Conservation (phyloP, 1,139 yeast genomes). For the Debaryomycetaceae sp. region DNA sequence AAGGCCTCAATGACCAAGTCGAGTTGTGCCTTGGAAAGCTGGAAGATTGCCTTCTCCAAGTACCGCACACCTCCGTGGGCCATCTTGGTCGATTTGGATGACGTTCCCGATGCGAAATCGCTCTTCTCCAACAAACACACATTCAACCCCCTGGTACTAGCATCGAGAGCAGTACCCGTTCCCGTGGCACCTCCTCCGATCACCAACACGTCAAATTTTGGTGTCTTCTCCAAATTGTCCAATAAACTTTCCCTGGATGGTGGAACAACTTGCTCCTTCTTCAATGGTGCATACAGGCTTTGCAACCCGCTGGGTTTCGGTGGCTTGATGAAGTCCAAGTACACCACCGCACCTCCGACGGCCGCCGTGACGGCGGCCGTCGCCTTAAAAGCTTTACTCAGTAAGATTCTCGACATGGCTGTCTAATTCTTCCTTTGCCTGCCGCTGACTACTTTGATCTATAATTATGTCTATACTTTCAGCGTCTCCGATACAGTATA, state of each 20-base stretch:
- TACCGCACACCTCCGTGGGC: constrained; percentile 98
- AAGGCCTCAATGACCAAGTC: constrained; percentile 92
- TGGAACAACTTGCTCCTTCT: constrained; percentile 32
- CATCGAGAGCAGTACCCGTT: constrained; percentile 90
- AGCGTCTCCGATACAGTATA: too few relatives aligned
- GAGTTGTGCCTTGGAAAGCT: constrained; percentile 84
- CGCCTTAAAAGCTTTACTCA: constrained; percentile 27
- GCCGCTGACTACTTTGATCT: too few relatives aligned
- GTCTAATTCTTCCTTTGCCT: not conserved
- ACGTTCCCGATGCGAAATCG: constrained; percentile 90
- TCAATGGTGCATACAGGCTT: constrained; percentile 35
- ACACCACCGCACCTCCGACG: constrained; percentile 37
- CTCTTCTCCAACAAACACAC: constrained; percentile 83
- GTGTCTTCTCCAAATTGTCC: constrained; percentile 28
- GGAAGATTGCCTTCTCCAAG: constrained; percentile 91
- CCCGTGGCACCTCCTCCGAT: constrained; percentile 98
- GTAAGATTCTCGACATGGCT: constrained; percentile 15
- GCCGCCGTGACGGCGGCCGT: constrained; percentile 31
- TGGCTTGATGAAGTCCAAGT: constrained; percentile 40
- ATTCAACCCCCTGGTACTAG: constrained; percentile 84
- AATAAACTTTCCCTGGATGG: constrained; percentile 35
- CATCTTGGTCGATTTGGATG: constrained; percentile 94
- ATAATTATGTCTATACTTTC: too few relatives aligned
- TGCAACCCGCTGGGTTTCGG: constrained; percentile 29
- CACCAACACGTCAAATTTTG: constrained; percentile 72